Base-by-base conservation (phyloP, 495 filamentous ascomycete genomes). In the Elaphomyces granulatus region DNA sequence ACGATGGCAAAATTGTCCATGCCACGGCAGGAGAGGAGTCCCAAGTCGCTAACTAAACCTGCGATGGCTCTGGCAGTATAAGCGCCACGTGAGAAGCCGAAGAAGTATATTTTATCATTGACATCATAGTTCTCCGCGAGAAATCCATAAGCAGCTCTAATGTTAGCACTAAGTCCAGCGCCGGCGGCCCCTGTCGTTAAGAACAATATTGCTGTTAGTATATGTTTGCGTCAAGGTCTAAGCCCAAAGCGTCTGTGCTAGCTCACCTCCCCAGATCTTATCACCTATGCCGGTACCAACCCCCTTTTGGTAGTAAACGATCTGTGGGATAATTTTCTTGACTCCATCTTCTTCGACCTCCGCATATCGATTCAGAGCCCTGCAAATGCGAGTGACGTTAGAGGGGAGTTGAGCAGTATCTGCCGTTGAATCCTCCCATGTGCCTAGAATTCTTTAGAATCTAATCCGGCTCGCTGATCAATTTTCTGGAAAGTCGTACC, bases 1-100 rank as follows among this genome's bases (percentile, higher is more conserved):
- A 72, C 50, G 36, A 60, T 58, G 1, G 61, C 50, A 38, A 71
- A 64, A 17, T 54, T 55, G 16, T 63, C 56, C 47, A 71, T 48
- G 3, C 65, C 62, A 3, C 51, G 42, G 18, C 55, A 55, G 0
- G 54, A 56, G 8, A 68, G 53, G 1, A 71, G 48, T 2, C 75
- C 75, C 38, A 75, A 55, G 28, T 67, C 54, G 6, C 52, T 64
- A 15, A 77, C 66, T 0, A 78, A 43, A 0, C 71, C 74, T 10
- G 70, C 72, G 15, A 75, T 60, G 10, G 67, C 63, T 14, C 74
- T 60, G 2, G 66, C 74, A 1, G 74, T 76, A 42, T 66, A 78
- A 1, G 73, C 72, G 3, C 74, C 74, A 6, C 74, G 60, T 1
- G 71, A 75, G 49, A 77, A 78, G 1, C 74, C 74, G 38, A 78